These are phyloP conservation scores for Ascochyta pisi DNA, from an alignment of 2,329 filamentous ascomycete species.

Conservation along the genomic window DNA sequence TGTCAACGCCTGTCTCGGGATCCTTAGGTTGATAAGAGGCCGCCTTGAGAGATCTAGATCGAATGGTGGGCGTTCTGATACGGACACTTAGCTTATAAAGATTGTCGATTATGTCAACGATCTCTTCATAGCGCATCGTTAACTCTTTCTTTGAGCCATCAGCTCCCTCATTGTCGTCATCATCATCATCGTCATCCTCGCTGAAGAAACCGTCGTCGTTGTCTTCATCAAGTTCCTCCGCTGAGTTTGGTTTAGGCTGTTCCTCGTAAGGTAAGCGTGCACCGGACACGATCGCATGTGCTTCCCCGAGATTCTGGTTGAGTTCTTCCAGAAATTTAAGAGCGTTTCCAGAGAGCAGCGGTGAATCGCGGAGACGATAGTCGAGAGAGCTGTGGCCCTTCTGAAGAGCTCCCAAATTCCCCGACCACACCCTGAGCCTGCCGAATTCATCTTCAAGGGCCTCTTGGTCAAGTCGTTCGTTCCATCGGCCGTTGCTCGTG, in stretches of 20 bases:
- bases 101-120: constrained; percentile 48
- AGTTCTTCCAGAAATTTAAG: constrained; percentile 46
- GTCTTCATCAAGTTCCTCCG: constrained; percentile 27
- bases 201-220: constrained; percentile 38
- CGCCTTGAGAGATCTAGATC: constrained; percentile 45
- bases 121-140: constrained; percentile 44
- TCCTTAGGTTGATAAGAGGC: constrained; percentile 45
- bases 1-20: constrained; percentile 45
- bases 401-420: constrained; percentile 46
- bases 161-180: constrained; percentile 29
- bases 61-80: constrained; percentile 45
- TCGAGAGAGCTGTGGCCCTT: constrained; percentile 48
- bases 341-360: constrained; percentile 41
- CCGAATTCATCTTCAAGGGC: constrained; percentile 47
- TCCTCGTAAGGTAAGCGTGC: constrained; percentile 44
- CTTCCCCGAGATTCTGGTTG: constrained; percentile 37
- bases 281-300: constrained; percentile 36
- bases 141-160: constrained; percentile 38
- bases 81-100: constrained; percentile 48
- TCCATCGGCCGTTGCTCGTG: constrained; percentile 19
- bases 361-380: constrained; percentile 47
- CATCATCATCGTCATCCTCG: constrained; percentile 39
- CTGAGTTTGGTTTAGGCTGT: constrained; percentile 20
- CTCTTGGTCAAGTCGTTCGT: constrained; percentile 32
- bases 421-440: constrained; percentile 46